Evolutionary conservation across 164 flowering plant species (phyloP).

Genomic region (Buxus sempervirens): DNA sequence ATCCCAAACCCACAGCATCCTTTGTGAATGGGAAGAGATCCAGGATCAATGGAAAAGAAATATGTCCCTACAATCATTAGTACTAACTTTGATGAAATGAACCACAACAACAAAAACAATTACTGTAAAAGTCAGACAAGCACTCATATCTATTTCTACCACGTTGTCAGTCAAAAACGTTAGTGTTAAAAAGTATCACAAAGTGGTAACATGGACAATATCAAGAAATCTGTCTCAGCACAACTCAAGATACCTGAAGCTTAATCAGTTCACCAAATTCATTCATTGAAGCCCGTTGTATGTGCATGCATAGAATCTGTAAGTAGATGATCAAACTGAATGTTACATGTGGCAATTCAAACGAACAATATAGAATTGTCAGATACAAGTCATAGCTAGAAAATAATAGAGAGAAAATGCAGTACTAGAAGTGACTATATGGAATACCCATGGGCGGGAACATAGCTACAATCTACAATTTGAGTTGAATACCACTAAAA

Average conservation of each 20-base stretch:
- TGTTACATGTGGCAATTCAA: constrained; percentile 2
- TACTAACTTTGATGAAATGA: background rate
- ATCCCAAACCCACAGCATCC: constrained; percentile 33
- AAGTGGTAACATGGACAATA: background rate
- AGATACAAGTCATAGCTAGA: too few relatives aligned
- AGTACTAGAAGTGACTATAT: background rate
- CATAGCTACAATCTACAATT: too few relatives aligned
- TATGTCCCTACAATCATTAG: constrained; percentile 57
- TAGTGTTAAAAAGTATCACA: too few relatives aligned
- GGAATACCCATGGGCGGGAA: too few relatives aligned
- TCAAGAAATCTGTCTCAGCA: background rate
- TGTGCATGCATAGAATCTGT: constrained; percentile 86
- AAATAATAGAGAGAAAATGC: background rate
- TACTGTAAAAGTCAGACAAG: background rate
- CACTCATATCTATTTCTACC: too few relatives aligned
- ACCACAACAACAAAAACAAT: background rate
- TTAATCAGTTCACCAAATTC: constrained; percentile 61
- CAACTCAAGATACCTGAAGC: constrained; percentile 50
- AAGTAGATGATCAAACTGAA: constrained; percentile 18
- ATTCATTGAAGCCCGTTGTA: constrained; percentile 71
- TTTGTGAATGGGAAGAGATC: constrained; percentile 55
- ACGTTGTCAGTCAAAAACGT: too few relatives aligned
- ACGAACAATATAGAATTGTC: too few relatives aligned
- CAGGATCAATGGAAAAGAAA: constrained; percentile 65
- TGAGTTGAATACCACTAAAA: too few relatives aligned